Base-by-base conservation (phyloP, 257 asterid genomes). In the Lycium ferocissimum region DNA sequence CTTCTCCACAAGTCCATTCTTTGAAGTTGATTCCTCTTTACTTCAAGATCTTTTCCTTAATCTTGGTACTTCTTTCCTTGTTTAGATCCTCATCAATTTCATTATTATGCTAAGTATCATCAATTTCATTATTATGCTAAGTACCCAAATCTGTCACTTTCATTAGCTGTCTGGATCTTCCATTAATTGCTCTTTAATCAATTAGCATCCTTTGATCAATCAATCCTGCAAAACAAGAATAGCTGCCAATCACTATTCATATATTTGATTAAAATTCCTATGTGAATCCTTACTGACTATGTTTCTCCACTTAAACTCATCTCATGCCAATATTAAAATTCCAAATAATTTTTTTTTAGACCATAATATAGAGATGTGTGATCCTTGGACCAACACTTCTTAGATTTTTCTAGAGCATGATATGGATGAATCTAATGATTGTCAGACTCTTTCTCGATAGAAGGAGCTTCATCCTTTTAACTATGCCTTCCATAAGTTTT, bases 161-260 rank as follows among this genome's bases (percentile, higher is more conserved):
- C 79, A 10, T 43, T 72, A 72, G 80, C 9, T 43, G 38, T 43
- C 18, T 45, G 57, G 80, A n/a, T 43, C 80, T 45, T n/a, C 57
- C 80, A 43, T 72, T 45, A 72, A n/a, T 72, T 72, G 80, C 38
- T 43, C 58, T 43, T 10, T 43, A 43, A 43, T 72, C 57, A 72
- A 72, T 72, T 15, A 43, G 57, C 37, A n/a, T 43, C 80, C 58
- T 72, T n/a, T 72, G 80, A 72, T 72, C 35, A 43, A 72, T 72
- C 58, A 45, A 72, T 72, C 37, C 18, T 72, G 58, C 80, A 72
- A 45, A 72, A 45, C 18, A 72, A 72, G 80, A 72, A 72, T 45
- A 45, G 58, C 37, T 9, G 6, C 58, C 43, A 9, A 45, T 72
- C 80, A 72, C 58, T 14, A 72, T 65, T 72, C 38, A 72, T n/a